phyloP scores from a whole-genome alignment of 371 early-diverging fungal genomes.

The Lichtheimia ramosa region DNA sequence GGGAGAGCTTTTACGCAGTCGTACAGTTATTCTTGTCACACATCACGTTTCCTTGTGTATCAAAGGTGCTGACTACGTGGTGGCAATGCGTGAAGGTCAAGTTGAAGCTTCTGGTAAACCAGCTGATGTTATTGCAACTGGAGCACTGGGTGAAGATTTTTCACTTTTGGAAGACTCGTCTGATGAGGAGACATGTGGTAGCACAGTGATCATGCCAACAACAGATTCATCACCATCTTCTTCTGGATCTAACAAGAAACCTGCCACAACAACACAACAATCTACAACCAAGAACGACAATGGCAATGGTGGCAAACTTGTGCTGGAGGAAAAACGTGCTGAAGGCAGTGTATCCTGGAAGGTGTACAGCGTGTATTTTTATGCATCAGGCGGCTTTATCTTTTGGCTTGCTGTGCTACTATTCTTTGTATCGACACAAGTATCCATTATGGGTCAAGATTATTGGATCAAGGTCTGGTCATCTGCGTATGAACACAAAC shows the following conservation, averaged over 20 bases:
- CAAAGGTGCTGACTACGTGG: constrained; percentile 67
- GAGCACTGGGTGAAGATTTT: constrained; percentile 49
- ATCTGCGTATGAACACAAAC: constrained; percentile 21
- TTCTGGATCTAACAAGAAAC: constrained; percentile 28
- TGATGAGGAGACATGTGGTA: constrained; percentile 17
- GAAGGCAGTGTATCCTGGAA: constrained; percentile 63
- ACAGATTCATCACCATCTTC: constrained; percentile 5
- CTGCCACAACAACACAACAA: constrained; percentile 29
- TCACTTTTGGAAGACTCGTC: constrained; percentile 11
- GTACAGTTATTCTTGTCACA: constrained; percentile 85
- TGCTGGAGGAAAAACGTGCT: constrained; percentile 65
- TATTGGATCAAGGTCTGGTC: constrained; percentile 66
- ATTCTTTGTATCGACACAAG: constrained; percentile 51
- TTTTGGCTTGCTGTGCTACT: constrained; percentile 55
- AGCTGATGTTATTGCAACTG: constrained; percentile 39
- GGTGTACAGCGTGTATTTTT: constrained; percentile 64
- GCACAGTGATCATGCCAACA: constrained; percentile 9
- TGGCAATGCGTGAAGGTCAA: constrained; percentile 68
- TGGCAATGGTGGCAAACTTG: constrained; percentile 44
- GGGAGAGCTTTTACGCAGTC: constrained; percentile 63
- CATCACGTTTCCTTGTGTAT: constrained; percentile 81
- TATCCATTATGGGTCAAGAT: constrained; percentile 54
- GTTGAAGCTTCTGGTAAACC: constrained; percentile 62
- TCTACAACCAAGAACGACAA: not conserved
- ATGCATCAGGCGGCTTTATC: constrained; percentile 64